Evolutionary conservation across 495 filamentous ascomycete genomes (phyloP).

Genomic region (Hyphodiscus hymeniophilus): DNA sequence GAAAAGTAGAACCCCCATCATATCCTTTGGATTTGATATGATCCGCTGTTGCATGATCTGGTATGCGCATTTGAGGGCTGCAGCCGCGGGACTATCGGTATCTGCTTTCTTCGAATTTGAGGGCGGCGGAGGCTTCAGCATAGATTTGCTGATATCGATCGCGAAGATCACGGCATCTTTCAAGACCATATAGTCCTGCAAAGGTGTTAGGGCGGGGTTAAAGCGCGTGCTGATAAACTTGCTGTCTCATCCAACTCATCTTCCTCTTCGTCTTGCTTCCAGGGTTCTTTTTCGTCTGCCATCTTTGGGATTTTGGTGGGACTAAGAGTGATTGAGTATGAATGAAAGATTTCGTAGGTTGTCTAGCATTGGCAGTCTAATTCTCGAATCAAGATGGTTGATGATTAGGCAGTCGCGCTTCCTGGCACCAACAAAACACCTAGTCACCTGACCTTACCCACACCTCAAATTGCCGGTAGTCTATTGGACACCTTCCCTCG

Average conservation of each 20-base stretch:
- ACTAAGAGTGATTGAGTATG: neutral
- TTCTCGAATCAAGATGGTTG: neutral
- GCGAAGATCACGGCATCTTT: conserved; percentile 98
- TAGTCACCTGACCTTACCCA: neutral
- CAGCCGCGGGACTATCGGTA: conserved; percentile 61
- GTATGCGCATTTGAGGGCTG: conserved; percentile 91
- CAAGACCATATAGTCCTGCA: conserved; percentile 62
- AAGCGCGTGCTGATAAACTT: conserved; percentile 30
- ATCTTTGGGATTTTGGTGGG: conserved; percentile 5
- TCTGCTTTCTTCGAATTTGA: conserved; percentile 63
- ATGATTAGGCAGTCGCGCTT: conserved; percentile 11
- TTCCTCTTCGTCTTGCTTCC: conserved; percentile 39
- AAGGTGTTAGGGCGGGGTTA: conserved; percentile 3
- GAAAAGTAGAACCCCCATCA: conserved; percentile 96
- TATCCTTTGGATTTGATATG: conserved; percentile 91
- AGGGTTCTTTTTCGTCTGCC: conserved; percentile 16
- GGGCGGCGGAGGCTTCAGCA: conserved; percentile 62
- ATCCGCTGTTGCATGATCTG: conserved; percentile 96
- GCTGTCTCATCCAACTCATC: conserved; percentile 70
- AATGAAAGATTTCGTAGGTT: neutral
- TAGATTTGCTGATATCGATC: conserved; percentile 87
- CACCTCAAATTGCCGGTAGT: neutral
- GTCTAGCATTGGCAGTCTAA: neutral
- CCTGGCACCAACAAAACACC: too few relatives aligned
- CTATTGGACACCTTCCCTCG: conserved; percentile 1